Percentiles rank a stretch among this genome's conserved stretches.
These are phyloP conservation scores for Hymenoscyphus fructigenus DNA, from an alignment of 2,329 filamentous ascomycete species.

Conservation along the genomic window DNA sequence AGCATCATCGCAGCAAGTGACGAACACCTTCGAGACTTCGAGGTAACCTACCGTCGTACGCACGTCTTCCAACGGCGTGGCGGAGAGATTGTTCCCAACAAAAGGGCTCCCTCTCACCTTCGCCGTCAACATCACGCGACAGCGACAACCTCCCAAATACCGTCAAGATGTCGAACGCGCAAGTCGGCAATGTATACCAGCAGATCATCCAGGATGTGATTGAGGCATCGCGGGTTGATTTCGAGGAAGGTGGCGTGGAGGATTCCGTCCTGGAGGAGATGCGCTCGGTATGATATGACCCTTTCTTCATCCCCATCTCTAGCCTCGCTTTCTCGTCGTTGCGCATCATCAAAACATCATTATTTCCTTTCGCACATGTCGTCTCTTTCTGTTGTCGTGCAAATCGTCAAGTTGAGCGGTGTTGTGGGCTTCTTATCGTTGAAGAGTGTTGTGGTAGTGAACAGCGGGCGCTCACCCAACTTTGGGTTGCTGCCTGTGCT, in stretches of 20 bases:
- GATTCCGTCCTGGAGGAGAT: conserved; percentile 83
- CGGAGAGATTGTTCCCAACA: background rate
- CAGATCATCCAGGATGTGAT: conserved; percentile 82
- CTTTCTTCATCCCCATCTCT: background rate
- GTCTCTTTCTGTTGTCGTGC: background rate
- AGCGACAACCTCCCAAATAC: background rate
- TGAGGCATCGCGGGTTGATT: conserved; percentile 87
- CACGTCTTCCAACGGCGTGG: background rate
- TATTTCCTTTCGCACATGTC: conserved; percentile 7
- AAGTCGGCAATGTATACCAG: conserved; percentile 72
- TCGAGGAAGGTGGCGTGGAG: conserved; percentile 94
- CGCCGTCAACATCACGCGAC: background rate
- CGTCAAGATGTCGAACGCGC: conserved; percentile 35
- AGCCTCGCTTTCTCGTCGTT: conserved; percentile 2
- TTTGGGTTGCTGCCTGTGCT: conserved; percentile 24
- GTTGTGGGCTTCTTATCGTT: conserved; percentile 4
- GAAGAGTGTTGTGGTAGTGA: conserved; percentile 5
- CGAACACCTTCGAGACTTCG: background rate
- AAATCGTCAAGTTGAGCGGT: background rate
- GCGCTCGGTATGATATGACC: conserved; percentile 67
- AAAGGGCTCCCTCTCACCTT: background rate
- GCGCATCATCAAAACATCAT: background rate
- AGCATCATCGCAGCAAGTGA: background rate
- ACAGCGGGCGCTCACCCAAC: background rate
- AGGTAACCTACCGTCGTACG: background rate